Conservation (phyloP, 2,329 filamentous ascomycete species). For the Dothistroma septosporum region DNA sequence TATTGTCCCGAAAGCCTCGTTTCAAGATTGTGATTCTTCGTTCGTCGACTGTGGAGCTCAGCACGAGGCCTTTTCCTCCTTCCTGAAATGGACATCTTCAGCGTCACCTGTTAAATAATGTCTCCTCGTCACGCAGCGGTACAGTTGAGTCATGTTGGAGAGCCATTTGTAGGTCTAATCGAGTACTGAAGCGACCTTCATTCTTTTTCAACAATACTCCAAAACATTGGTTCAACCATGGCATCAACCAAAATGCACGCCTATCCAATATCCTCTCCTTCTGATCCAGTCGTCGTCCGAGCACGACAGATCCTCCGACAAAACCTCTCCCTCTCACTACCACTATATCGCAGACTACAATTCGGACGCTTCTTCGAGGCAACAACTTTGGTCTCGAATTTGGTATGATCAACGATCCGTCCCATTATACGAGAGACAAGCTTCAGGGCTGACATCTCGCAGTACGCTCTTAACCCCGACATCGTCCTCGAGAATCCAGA, state of each 20-base stretch:
- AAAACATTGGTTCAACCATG: not conserved
- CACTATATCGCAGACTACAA: conserved; percentile 60
- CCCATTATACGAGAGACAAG: not conserved
- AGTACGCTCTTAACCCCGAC: not conserved
- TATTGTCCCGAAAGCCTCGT: not conserved
- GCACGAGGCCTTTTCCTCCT: conserved; percentile 2
- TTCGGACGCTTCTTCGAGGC: conserved; percentile 47
- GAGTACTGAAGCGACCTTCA: not conserved
- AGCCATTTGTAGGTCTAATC: not conserved
- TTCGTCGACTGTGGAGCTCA: not conserved
- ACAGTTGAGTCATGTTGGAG: not conserved
- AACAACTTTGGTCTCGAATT: conserved; percentile 41
- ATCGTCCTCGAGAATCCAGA: not conserved
- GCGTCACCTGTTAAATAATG: not conserved
- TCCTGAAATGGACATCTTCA: not conserved
- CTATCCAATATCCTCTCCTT: conserved; percentile 1
- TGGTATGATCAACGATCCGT: conserved; percentile 23
- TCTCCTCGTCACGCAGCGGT: not conserved
- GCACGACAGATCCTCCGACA: conserved; percentile 49
- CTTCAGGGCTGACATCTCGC: not conserved
- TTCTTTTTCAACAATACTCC: not conserved
- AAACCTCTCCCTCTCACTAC: conserved; percentile 56
- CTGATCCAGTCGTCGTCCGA: conserved; percentile 1
- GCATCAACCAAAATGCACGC: conserved; percentile 4
- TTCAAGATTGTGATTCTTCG: not conserved